These are phyloP conservation scores for Staphylotrichum longicolle DNA, from an alignment of 495 filamentous ascomycete species.

Conservation along the genomic window DNA sequence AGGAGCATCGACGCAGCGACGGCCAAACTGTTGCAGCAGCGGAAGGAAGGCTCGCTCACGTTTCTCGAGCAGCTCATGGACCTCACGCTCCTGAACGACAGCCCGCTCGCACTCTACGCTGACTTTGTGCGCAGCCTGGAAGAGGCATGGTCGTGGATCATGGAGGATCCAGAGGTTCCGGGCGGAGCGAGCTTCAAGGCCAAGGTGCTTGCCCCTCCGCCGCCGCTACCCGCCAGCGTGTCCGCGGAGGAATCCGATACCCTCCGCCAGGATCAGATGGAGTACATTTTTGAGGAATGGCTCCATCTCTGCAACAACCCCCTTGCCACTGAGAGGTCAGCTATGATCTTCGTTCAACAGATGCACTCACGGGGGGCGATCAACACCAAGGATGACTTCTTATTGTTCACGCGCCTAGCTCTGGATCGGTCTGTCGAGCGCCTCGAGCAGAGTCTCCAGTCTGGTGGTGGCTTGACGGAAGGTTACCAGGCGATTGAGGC, in stretches of 20 bases:
- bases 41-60: constrained; percentile 66
- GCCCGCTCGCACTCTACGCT: constrained; percentile 70
- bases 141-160: constrained; percentile 78
- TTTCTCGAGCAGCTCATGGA: constrained; percentile 75
- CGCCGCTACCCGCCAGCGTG: constrained; percentile 39
- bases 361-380: constrained; percentile 71
- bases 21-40: constrained; percentile 65
- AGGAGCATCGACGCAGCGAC: constrained; percentile 75
- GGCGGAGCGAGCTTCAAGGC: constrained; percentile 65
- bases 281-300: constrained; percentile 96
- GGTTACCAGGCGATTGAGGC: constrained; percentile 77
- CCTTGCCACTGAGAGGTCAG: constrained; percentile 66
- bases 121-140: constrained; percentile 83
- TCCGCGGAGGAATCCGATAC: constrained; percentile 24
- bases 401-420: constrained; percentile 74
- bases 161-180: constrained; percentile 64
- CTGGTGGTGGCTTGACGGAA: constrained; percentile 61
- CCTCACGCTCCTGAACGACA: constrained; percentile 70
- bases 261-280: constrained; percentile 71
- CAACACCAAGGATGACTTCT: constrained; percentile 66
- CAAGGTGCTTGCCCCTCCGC: constrained; percentile 65
- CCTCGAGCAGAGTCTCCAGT: constrained; percentile 65
- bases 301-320: constrained; percentile 73
- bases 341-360: constrained; percentile 78
- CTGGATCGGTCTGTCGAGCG: constrained; percentile 74